Conservation (phyloP, 257 asterid genomes). For the Scutellaria barbata region DNA sequence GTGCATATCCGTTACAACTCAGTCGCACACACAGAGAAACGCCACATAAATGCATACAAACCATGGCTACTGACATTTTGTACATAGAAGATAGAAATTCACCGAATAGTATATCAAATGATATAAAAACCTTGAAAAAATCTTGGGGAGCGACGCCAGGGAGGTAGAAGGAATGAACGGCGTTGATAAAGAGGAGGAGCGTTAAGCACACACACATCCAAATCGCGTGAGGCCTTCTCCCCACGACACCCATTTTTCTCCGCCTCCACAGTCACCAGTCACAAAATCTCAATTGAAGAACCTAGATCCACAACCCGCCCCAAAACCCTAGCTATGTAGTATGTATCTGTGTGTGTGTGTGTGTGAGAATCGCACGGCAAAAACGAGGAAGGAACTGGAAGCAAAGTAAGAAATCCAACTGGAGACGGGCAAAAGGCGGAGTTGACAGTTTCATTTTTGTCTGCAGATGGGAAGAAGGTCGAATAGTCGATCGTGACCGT, state of each 20-base stretch:
- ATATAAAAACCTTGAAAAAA: conserved; percentile 59
- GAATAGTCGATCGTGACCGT: conserved; percentile 12
- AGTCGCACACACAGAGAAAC: not conserved
- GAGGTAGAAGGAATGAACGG: conserved; percentile 71
- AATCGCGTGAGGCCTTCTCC: conserved; percentile 45
- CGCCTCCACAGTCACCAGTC: conserved; percentile 27
- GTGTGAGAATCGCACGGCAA: conserved; percentile 36
- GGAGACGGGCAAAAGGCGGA: conserved; percentile 5
- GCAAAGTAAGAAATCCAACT: conserved; percentile 36
- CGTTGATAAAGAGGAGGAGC: conserved; percentile 45
- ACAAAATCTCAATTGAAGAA: conserved; percentile 34
- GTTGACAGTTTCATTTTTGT: conserved; percentile 30
- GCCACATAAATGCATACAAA: not conserved
- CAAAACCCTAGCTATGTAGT: not conserved
- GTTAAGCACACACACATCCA: conserved; percentile 35
- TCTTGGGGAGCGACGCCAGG: conserved; percentile 97
- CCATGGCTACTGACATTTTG: not conserved
- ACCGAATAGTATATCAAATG: not conserved
- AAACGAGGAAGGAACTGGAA: conserved; percentile 41
- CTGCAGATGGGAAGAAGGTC: conserved; percentile 1
- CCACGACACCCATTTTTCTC: conserved; percentile 42
- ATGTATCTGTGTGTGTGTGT: too few relatives aligned
- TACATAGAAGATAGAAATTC: not conserved
- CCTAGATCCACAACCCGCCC: conserved; percentile 38
- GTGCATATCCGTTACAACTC: conserved; percentile 1